Percentiles rank a stretch among this genome's conserved stretches.
These are phyloP conservation scores for Juglanconis juglandina DNA, from an alignment of 2,329 filamentous ascomycete species.

Conservation along the genomic window DNA sequence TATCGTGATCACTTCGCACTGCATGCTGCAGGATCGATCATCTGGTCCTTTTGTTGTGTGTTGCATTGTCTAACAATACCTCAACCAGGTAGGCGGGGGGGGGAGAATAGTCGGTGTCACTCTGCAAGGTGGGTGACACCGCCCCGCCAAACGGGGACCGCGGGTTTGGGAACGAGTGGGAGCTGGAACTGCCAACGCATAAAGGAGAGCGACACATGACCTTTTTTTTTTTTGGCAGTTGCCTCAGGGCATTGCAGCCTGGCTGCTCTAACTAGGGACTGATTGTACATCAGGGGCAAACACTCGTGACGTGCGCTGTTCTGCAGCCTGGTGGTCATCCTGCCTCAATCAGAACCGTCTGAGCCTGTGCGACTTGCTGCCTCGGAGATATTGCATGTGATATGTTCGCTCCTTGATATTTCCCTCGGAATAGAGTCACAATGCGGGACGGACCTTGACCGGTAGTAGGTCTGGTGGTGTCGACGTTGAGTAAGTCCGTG, in stretches of 20 bases:
- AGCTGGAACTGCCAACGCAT: conserved; percentile 10
- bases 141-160: neutral
- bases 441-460: neutral
- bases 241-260: neutral
- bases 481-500: conserved; percentile 1
- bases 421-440: neutral
- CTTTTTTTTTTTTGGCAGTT: neutral
- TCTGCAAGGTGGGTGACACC: neutral
- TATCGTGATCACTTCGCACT: neutral
- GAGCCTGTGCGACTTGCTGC: neutral
- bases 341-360: too few relatives aligned
- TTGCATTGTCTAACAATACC: conserved; percentile 1
- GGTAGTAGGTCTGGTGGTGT: neutral
- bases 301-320: too few relatives aligned
- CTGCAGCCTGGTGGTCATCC: too few relatives aligned
- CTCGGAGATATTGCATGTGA: neutral
- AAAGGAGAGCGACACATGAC: conserved; percentile 11
- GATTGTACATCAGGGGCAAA: neutral
- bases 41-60: conserved; percentile 9
- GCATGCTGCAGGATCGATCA: conserved; percentile 10
- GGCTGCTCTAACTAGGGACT: neutral
- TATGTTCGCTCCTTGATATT: neutral
- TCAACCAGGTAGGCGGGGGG: neutral
- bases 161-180: neutral
- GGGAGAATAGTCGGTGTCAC: neutral